A percentile compares a stretch with the other conserved stretches of the same genome.
phyloP scores from a whole-genome alignment of 225 moss, liverwort and hornwort genomes.

The Pleurozium schreberi region DNA sequence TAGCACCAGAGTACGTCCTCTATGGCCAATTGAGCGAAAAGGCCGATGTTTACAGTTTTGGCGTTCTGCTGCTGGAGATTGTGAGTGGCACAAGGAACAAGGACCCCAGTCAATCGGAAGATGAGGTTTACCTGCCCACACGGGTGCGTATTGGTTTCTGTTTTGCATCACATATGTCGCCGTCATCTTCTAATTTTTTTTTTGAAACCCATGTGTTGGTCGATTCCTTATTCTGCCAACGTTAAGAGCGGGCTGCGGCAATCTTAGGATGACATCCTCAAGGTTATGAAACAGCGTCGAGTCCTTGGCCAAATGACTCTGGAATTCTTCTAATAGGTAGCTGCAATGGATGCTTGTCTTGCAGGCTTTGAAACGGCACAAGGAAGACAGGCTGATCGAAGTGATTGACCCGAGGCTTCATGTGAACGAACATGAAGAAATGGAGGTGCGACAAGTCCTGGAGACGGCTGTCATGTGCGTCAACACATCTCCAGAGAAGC shows the following conservation, averaged over 20 bases:
- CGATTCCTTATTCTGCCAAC: neutral
- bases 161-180: neutral
- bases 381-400: neutral
- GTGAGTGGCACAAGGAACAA: slow-evolving; percentile 11
- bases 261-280: neutral
- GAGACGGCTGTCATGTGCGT: neutral
- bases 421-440: neutral
- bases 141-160: neutral
- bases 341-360: neutral
- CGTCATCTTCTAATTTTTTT: neutral
- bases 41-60: slow-evolving; percentile 26
- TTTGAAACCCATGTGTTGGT: neutral
- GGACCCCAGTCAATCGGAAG: neutral
- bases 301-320: neutral
- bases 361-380: neutral
- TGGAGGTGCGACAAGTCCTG: neutral
- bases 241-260: neutral
- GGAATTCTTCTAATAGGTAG: neutral
- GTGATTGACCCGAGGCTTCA: neutral
- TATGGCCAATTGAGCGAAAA: slow-evolving; percentile 27
- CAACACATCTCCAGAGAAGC: neutral
- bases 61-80: slow-evolving; percentile 25
- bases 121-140: neutral
- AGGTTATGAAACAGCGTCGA: neutral
- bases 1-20: slow-evolving; percentile 18